Evolutionary conservation across 257 asterid genomes (phyloP), one percentile per base, ranked within the genome.

Genomic region (Petrea volubilis): DNA sequence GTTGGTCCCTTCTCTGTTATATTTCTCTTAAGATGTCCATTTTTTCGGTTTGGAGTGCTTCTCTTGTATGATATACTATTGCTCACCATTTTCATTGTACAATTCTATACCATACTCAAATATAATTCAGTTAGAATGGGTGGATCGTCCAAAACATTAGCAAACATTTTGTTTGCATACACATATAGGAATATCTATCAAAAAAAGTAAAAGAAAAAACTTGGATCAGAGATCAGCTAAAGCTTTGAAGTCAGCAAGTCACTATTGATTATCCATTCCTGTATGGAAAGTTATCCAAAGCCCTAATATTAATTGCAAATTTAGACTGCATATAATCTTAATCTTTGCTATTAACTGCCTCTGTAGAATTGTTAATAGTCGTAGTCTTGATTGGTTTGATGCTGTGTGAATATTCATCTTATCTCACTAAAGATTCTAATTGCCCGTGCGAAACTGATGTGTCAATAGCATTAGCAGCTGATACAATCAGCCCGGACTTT

Each of bases 21-120:
- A 18, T 14, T 60, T 50, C 31, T 64, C 15, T 36, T 10, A 24
- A 46, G 60, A 9, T 41, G 8, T 23, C 33, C 53, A 36, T 67
- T 67, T 46, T 55, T 17, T 61, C 21, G 0, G 51, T 44, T 52
- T 41, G 18, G 3, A 17, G 61, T 20, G 25, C 18, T 68, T 17
- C 71, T 59, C 63, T 68, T 29, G 28, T 9, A 53, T 33, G 31
- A 33, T 24, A 62, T 33, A 24, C 72, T 62, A 69, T 15, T 58
- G 49, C 73, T 57, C 13, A n/a, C 25, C 50, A 15, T 0, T 29
- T 59, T 13, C 24, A 1, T 41, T 34, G 40, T 55, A 38, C 58
- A 11, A 18, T 69, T 69, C 47, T 17, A 69, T 28, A 33, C 40
- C 31, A 21, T 31, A 29, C 50, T 4, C 23, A 7, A 64, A 25